A percentile compares a stretch with the other conserved stretches of the same genome.
Evolutionary conservation across 495 filamentous ascomycete species (phyloP).

Genomic region (Aeminium ludgeri): DNA sequence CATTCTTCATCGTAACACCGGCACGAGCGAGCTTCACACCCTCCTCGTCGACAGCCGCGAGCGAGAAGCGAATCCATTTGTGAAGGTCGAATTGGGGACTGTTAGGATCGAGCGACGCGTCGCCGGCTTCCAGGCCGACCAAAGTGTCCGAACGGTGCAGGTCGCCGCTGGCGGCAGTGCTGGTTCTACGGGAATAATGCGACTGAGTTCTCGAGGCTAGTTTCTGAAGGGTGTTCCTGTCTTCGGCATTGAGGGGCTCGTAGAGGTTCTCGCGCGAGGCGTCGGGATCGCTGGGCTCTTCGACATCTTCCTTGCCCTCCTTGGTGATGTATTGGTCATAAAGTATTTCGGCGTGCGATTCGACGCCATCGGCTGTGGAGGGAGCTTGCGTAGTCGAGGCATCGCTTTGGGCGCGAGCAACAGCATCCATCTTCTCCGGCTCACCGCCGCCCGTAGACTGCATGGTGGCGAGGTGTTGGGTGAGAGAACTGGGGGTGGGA

Average conservation of each 20-base stretch:
- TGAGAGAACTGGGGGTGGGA: too few species aligned
- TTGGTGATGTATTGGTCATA: too few species aligned
- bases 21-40: constrained; percentile 25
- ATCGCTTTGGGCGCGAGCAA: too few species aligned
- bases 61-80: constrained; percentile 9
- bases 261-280: too few species aligned
- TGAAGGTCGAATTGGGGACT: constrained; percentile 12
- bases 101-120: constrained; percentile 9
- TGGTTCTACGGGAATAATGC: neutral
- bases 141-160: constrained; percentile 7
- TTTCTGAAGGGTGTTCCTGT: neutral
- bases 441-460: too few species aligned
- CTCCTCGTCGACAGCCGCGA: constrained; percentile 29
- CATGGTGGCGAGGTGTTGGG: too few species aligned
- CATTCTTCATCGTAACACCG: constrained; percentile 34
- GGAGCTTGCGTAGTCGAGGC: too few species aligned
- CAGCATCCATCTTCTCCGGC: too few species aligned
- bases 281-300: too few species aligned
- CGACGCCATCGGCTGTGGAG: too few species aligned
- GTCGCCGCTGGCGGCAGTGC: neutral
- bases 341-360: too few species aligned
- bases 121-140: constrained; percentile 5
- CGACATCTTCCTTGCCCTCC: too few species aligned
- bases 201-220: constrained; percentile 5
- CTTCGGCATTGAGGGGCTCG: constrained; percentile 2